Base-by-base conservation (phyloP, 352 stramenopile species). In the Globisporangium irregulare region DNA sequence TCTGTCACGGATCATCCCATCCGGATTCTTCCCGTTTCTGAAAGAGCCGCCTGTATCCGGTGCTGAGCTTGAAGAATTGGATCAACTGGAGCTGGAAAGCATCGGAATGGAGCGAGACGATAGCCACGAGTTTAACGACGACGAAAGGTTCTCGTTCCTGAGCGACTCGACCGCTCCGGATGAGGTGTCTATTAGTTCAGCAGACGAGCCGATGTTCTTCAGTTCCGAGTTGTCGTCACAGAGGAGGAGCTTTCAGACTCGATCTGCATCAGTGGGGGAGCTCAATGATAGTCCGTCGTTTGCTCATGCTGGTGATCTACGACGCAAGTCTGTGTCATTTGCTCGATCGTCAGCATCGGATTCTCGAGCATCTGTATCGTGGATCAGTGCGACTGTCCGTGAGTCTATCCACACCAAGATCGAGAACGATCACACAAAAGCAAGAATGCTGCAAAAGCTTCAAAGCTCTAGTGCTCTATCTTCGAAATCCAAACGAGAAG, bases 1-100 rank as follows among this genome's bases (percentile, higher is more conserved):
- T 4, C 71, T 99, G 29, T 73, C 80, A 12, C 81, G 93, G 9
- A 97, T 98, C 41, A 79, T 99, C 6, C 96, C 97, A 14, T 57
- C 72, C 2, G 96, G 94, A 0, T 95, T 99, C 68, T 80, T 98
- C 22, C 66, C 81, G 32, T 91, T 94, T 63, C 73, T 99, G 29
- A 90, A 94, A 25, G 92, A 97, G 68, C 92, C 92, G 12, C 64
- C 73, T 36, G 73, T 96, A 50, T 96, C 89, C 27, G 70, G 80
- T 48, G 75, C 74, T 4, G 90, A 98, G 69, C 64, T 93, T 22
- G 79, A 91, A 18, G 81, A 98, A 41, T 74, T 98, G 24, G 93
- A 98, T 75, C 75, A 87, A 32, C 71, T 97, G 22, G 93, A 98
- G 72, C 70, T 81, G 9, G 84, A 92, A 62, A 64, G 57, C 0